Evolutionary conservation across 805 yeast species (phyloP), one percentile per base, ranked within the genome.

Genomic region (Saccharomycopsis sp.): DNA sequence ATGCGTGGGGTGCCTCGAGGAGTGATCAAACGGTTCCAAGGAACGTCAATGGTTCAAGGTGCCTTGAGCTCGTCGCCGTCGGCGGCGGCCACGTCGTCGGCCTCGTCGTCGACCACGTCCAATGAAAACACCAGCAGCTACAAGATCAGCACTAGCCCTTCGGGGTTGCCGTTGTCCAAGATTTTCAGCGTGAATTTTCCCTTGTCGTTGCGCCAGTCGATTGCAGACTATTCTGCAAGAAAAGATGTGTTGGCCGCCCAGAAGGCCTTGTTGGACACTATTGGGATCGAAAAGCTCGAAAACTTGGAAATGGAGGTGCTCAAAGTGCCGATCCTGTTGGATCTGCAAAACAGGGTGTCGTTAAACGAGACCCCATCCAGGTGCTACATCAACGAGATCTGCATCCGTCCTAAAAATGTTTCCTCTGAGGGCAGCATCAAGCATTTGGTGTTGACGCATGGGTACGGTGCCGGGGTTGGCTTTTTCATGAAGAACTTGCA

Each of bases 391-490:
- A 89, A 88, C 60, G 97, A 89, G 60, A 76, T 87, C 45, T 69
- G 64, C 46, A 71, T 88, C 23, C 63, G 63, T 33, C 74, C 78
- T 48, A 67, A 67, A 43, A 62, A 62, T 35, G 63, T 16, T 15
- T 40, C 27, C 13, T 6, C 64, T 25, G 57, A 56, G 37, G 47
- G 41, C 30, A 25, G 31, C 7, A 40, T 58, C 37, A 62, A 62
- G 50, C 72, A 81, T 58, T 58, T 87, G 18, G 85, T 92, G 0
- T 63, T 89, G 38, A 66, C 89, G 9, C 98, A 89, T 59, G 98
- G 98, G 0, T 89, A 89, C 55, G 97, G 96, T 3, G 96, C 97
- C 0, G 92, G 95, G 1, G 62, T 87, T 20, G 97, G 95, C 0
- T 78, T 87, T 50, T 92, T 80, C 52, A 62, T 80, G 40, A 79